Conservation (phyloP, 176 grass and related monocot genomes). For the Oryza meridionalis region DNA sequence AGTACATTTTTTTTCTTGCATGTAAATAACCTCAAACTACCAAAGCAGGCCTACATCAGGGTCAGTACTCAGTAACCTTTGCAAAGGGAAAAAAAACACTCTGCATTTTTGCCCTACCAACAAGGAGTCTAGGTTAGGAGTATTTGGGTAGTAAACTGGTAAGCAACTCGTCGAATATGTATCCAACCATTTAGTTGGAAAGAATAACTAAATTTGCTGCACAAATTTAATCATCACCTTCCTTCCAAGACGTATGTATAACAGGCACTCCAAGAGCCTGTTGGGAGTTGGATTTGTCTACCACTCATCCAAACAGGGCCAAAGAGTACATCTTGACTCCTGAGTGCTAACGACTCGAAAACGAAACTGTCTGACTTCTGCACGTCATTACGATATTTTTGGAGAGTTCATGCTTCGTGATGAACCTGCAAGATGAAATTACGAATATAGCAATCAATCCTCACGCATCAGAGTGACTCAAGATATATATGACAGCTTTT, state of each 20-base stretch:
- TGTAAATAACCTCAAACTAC: neutral
- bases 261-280: neutral
- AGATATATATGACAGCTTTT: neutral
- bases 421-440: constrained; percentile 43
- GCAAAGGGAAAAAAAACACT: neutral
- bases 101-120: neutral
- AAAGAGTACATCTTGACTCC: neutral
- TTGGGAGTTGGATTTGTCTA: constrained; percentile 14
- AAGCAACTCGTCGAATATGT: neutral
- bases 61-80: neutral
- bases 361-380: neutral
- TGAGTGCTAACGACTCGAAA: neutral
- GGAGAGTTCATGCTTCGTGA: constrained; percentile 8
- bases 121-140: neutral
- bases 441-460: neutral
- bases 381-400: constrained; percentile 4
- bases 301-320: neutral
- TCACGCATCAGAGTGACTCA: neutral
- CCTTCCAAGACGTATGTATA: neutral
- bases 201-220: constrained; percentile 17
- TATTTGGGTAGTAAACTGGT: neutral
- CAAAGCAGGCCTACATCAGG: neutral
- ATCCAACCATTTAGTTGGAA: neutral
- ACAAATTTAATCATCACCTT: constrained; percentile 22
- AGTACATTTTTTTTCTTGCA: neutral